Evolutionary conservation across 2,329 filamentous ascomycete genomes (phyloP).

Genomic region (Neopestalotiopsis rosae): DNA sequence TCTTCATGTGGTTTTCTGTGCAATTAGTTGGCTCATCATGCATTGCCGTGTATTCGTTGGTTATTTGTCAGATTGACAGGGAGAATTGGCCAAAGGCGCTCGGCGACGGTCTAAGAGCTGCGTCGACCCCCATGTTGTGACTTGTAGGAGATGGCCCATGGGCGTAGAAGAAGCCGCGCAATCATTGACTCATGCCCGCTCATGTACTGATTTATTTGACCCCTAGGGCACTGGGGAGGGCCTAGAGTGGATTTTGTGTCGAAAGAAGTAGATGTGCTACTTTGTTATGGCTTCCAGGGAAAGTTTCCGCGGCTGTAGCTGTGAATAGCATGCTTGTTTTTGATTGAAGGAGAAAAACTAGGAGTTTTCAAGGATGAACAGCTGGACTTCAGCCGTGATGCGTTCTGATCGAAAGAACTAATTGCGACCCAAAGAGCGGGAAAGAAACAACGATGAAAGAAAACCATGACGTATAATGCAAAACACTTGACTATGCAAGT

Average conservation of each 20-base stretch:
- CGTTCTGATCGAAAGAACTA: not conserved
- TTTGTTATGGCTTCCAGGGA: not conserved
- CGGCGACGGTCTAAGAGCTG: too few species aligned
- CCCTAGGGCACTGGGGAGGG: not conserved
- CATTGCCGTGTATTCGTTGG: too few species aligned
- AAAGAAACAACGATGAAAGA: not conserved
- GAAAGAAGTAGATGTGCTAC: not conserved
- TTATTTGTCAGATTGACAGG: too few species aligned
- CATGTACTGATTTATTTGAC: not conserved
- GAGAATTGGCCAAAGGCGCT: too few species aligned
- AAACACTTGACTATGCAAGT: conserved; percentile 1
- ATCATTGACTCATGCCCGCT: not conserved
- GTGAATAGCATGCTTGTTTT: not conserved
- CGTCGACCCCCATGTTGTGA: too few species aligned
- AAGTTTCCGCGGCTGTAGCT: not conserved
- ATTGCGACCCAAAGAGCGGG: not conserved
- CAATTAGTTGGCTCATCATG: too few species aligned
- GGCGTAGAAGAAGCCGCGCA: not conserved
- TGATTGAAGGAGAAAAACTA: not conserved
- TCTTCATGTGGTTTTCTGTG: too few species aligned
- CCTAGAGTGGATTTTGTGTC: not conserved
- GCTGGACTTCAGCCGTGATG: not conserved
- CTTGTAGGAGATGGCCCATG: not conserved
- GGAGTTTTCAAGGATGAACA: not conserved
- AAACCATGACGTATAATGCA: not conserved